Evolutionary conservation across 73 alveolate species (phyloP).

Genomic region (Blepharisma japonicum): DNA sequence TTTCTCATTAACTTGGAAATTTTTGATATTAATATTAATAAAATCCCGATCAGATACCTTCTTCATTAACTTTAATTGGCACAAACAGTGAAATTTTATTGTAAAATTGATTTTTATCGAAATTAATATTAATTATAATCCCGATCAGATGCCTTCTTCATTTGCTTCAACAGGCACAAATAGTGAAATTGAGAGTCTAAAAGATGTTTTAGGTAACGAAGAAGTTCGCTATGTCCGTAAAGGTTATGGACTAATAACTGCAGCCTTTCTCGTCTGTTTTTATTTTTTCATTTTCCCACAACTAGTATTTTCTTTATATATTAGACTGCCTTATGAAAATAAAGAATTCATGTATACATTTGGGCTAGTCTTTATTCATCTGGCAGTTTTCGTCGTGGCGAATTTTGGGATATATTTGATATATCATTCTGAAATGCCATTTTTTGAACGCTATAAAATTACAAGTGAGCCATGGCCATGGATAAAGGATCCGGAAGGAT

Average conservation of each 20-base stretch:
- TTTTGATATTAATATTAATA: too few species aligned
- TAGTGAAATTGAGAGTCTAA: constrained; percentile 23
- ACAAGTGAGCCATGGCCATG: constrained; percentile 79
- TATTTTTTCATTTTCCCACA: constrained; percentile 41
- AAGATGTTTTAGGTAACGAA: constrained; percentile 38
- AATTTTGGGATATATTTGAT: constrained; percentile 21
- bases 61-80: too few species aligned
- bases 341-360: background rate
- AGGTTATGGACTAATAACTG: constrained; percentile 53
- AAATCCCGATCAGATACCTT: too few species aligned
- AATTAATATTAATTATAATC: background rate
- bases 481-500: constrained; percentile 59
- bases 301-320: background rate
- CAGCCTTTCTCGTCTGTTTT: constrained; percentile 28
- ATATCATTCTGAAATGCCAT: constrained; percentile 57
- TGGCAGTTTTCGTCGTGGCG: background rate
- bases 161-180: constrained; percentile 19
- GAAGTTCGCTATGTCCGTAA: constrained; percentile 48
- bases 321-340: background rate
- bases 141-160: constrained; percentile 20
- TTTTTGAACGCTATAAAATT: constrained; percentile 71
- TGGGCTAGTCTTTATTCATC: background rate
- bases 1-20: too few species aligned
- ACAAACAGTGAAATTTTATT: too few species aligned
- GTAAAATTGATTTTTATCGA: too few species aligned